Evolutionary conservation across 495 filamentous ascomycete species (phyloP), one percentile per base, ranked within the genome.

Genomic region (Daldinia loculata): DNA sequence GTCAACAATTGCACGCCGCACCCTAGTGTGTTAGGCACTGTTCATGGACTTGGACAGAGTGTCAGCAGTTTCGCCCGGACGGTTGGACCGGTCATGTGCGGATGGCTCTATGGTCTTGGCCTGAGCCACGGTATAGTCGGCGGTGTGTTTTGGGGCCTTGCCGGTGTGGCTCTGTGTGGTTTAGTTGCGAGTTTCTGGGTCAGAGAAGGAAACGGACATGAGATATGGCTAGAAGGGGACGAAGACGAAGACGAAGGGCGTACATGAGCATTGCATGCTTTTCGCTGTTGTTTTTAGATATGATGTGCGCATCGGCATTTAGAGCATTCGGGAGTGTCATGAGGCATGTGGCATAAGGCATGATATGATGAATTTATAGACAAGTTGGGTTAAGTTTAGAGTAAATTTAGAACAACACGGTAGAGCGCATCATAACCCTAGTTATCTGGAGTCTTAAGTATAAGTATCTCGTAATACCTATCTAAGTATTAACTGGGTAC

Each of bases 1-100:
- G 83, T 95, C 32, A 95, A 95, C 71, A 95, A 97, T 76, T 91
- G 89, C 80, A 90, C 88, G 51, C 92, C 93, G 2, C 92, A 94
- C 72, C 92, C 92, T 0, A 89, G 86, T 29, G 92, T 95, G 6
- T 83, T 97, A 9, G 91, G 92, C 1, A 93, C 92, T 2, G 86
- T 95, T 34, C 93, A 97, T 79, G 93, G 93, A 5, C 85, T 95
- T 22, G 93, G 88, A 9, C 90, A 94, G 79, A 92, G 86, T 67
- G 90, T 91, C 8, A 89, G 86, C 38, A 89, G 86, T 38, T 86
- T 88, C 27, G 89, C 90, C 50, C 84, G 93, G 41, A 93, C 93
- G 3, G 78, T 95, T 22, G 93, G 92, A 0, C 93, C 93, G 3
- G 84, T 93, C 15, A 72, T 92, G 29, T 88, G 89, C 12, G 92